Percentiles rank a stretch among this genome's conserved stretches.
phyloP scores from a whole-genome alignment of 2,329 filamentous ascomycete genomes.

The Cladosporium austrohemisphaericum region DNA sequence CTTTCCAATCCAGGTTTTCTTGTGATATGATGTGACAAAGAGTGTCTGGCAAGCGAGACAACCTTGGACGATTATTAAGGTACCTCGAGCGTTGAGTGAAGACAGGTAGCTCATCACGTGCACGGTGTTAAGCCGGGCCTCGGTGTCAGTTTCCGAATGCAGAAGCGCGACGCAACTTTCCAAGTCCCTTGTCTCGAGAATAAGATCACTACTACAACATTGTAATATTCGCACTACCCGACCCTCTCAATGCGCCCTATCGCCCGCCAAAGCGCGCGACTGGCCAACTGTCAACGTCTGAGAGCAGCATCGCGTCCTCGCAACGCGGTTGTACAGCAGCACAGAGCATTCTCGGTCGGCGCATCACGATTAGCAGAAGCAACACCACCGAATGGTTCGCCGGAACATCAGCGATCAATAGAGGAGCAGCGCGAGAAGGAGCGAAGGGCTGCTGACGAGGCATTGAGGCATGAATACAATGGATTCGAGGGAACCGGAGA shows the following conservation, averaged over 20 bases:
- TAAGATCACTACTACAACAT: neutral
- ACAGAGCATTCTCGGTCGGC: conserved; percentile 24
- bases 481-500: conserved; percentile 10
- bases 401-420: conserved; percentile 20
- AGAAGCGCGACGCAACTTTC: too few species aligned
- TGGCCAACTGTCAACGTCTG: conserved; percentile 24
- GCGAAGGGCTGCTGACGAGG: conserved; percentile 13
- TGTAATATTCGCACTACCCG: neutral
- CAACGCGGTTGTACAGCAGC: conserved; percentile 15
- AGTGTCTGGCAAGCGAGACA: too few species aligned
- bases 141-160: too few species aligned
- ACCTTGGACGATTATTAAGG: too few species aligned
- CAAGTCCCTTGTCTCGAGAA: neutral
- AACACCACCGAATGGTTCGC: conserved; percentile 19
- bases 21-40: too few species aligned
- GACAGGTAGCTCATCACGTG: too few species aligned
- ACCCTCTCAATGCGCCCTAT: conserved; percentile 29
- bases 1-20: too few species aligned
- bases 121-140: neutral
- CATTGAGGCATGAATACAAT: conserved; percentile 11
- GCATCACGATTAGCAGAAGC: conserved; percentile 19
- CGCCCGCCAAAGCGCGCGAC: conserved; percentile 31
- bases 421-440: conserved; percentile 23
- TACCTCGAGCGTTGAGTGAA: too few species aligned
- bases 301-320: conserved; percentile 21